Percentiles rank a stretch among this genome's conserved stretches.
Conservation (phyloP, 257 asterid species). For the Petrea volubilis region DNA sequence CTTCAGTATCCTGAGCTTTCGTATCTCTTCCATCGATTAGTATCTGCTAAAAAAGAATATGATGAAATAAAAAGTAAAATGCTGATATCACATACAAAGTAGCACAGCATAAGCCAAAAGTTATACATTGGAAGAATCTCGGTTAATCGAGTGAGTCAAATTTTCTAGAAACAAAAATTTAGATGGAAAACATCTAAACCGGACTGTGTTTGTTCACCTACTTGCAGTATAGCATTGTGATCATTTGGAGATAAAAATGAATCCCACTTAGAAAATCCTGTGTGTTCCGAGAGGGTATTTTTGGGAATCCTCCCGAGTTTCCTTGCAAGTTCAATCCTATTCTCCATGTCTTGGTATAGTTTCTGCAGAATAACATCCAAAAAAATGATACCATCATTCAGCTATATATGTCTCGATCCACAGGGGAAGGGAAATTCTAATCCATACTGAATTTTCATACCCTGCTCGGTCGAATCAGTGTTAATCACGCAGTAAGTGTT, state of each 20-base stretch:
- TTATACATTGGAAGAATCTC: too few relatives aligned
- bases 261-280: constrained; percentile 63
- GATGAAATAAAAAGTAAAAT: too few relatives aligned
- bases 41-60: constrained; percentile 49
- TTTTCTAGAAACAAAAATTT: too few relatives aligned
- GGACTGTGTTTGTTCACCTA: constrained; percentile 19
- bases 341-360: constrained; percentile 66
- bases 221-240: constrained; percentile 78
- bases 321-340: constrained; percentile 47
- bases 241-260: constrained; percentile 50
- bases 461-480: too few relatives aligned
- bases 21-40: constrained; percentile 53
- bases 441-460: too few relatives aligned
- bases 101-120: too few relatives aligned
- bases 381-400: not conserved
- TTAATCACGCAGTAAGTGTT: too few relatives aligned
- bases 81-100: too few relatives aligned
- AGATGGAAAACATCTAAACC: too few relatives aligned
- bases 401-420: too few relatives aligned
- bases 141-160: too few relatives aligned
- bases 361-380: constrained; percentile 38
- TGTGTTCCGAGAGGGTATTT: constrained; percentile 33
- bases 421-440: too few relatives aligned
- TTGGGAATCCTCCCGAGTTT: constrained; percentile 43
- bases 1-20: constrained; percentile 53